Evolutionary conservation across 768 basidiomycete genomes (phyloP), one percentile per base, ranked within the genome.

Genomic region (Pilatotrama ljubarskyi): DNA sequence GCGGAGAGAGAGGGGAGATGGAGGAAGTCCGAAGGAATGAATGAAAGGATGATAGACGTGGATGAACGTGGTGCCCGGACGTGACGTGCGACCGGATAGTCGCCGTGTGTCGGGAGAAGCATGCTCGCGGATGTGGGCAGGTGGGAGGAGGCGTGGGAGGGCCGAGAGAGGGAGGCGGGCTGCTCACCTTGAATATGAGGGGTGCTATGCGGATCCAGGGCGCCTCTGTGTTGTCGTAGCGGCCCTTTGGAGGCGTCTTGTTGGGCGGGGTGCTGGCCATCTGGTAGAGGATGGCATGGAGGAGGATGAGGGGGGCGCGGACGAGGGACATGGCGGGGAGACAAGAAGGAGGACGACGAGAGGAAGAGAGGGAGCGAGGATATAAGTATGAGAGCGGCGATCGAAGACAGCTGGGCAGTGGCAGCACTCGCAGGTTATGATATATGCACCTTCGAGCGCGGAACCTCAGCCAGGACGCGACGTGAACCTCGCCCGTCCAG

Each of bases 241-340:
- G 74, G 9, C 74, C 75, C 54, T 82, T 82, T 35, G 67, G 58
- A 0, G 76, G 78, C 0, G 83, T 82, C 10, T 81, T 82, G 67
- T 85, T 83, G 1, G 85, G 85, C 0, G 85, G 83, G 0, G 81
- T 81, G 63, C 76, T 82, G 0, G 82, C 85, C 0, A 77, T 63
- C 37, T 83, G 79, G 64, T 85, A 82, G 67, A 73, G 76, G 25
- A 78, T 48, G 2, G 83, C 81, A 61, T 85, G 84, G 36, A 81
- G 58, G 36, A 76, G 64, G 63, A 82, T 76, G 56, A 87, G 78
- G 36, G 71, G 65, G 17, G 78, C 78, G 20, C 84, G 78, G 36
- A 76, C 57, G 58, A 80, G 69, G 50, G 81, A 79, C 84, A 86
- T 85, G 43, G 44, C 18, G 41, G 42, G 1, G 48, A 22, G 37